A percentile compares a stretch with the other conserved stretches of the same genome.
Conservation (phyloP, 495 filamentous ascomycete genomes). For the Hypoxylon lienhwacheense region DNA sequence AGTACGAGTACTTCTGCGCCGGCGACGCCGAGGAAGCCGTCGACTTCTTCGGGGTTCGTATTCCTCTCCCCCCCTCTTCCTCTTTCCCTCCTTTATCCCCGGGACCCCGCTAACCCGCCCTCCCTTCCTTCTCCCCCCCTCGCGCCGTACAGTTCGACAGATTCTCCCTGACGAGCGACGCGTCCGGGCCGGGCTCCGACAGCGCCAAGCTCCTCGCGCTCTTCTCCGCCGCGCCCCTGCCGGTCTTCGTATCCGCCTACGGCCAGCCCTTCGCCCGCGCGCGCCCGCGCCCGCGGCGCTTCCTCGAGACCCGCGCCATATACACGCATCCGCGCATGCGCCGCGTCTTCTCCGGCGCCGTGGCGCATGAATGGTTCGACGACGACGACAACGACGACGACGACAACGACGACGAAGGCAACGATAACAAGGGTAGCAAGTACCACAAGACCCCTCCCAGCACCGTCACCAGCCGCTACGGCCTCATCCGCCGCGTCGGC, state of each 20-base stretch:
- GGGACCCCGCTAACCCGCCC: not conserved
- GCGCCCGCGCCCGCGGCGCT: constrained; percentile 61
- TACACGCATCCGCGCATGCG: constrained; percentile 63
- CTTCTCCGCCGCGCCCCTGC: constrained; percentile 65
- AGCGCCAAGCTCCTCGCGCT: constrained; percentile 54
- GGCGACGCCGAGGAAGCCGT: constrained; percentile 56
- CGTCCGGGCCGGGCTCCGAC: constrained; percentile 56
- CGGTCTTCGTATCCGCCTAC: constrained; percentile 77
- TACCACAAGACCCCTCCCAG: no score
- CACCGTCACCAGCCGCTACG: no score
- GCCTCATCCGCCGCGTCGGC: not conserved
- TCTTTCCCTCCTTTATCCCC: no score
- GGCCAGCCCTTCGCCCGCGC: constrained; percentile 61
- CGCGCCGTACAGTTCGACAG: constrained; percentile 71
- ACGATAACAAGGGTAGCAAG: not conserved
- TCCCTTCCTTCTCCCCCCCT: no score
- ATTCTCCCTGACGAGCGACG: constrained; percentile 70
- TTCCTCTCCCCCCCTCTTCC: constrained; percentile 24
- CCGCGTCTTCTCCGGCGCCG: constrained; percentile 69
- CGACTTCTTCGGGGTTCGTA: constrained; percentile 80
- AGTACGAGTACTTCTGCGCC: constrained; percentile 72
- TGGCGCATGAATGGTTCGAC: constrained; percentile 78
- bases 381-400: constrained; percentile 12
- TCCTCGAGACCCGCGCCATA: constrained; percentile 64
- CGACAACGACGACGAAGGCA: not conserved